phyloP scores from a whole-genome alignment of 2,329 filamentous ascomycete genomes.

The Aureobasidium musti region DNA sequence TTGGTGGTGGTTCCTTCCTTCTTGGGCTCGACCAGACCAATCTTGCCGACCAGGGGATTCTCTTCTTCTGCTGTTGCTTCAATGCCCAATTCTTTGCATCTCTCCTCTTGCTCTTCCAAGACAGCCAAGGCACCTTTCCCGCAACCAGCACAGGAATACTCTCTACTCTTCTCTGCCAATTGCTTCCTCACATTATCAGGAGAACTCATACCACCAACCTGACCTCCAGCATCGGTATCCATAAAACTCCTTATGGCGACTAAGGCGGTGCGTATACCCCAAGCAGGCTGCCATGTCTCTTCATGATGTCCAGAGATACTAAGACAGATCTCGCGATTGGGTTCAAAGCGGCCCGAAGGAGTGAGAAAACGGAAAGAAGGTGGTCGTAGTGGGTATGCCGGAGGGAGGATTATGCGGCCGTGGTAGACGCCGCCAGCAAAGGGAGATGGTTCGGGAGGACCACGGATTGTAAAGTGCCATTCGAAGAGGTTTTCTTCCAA shows the following conservation, averaged over 20 bases:
- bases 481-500: conserved; percentile 96
- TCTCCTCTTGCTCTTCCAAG: conserved; percentile 67
- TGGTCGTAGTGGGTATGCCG: conserved; percentile 86
- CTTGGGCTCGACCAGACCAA: conserved; percentile 63
- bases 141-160: conserved; percentile 71
- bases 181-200: conserved; percentile 65
- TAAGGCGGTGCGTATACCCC: conserved; percentile 90
- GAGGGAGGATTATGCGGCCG: conserved; percentile 87
- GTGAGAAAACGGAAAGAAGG: conserved; percentile 96
- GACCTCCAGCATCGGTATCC: conserved; percentile 84
- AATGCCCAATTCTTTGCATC: conserved; percentile 51
- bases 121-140: conserved; percentile 72
- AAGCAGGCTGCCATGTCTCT: conserved; percentile 98
- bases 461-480: conserved; percentile 98
- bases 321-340: conserved; percentile 95
- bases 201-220: conserved; percentile 85
- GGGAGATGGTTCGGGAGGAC: conserved; percentile 74
- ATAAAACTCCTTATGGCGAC: conserved; percentile 82
- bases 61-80: conserved; percentile 48
- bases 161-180: conserved; percentile 66
- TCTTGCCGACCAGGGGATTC: conserved; percentile 56
- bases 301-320: conserved; percentile 94
- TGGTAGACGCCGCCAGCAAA: conserved; percentile 88
- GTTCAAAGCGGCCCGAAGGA: conserved; percentile 87
- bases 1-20: conserved; percentile 61